These are phyloP conservation scores for Eleusine coracana DNA, from an alignment of 176 grass and related monocot genomes.

Conservation along the genomic window DNA sequence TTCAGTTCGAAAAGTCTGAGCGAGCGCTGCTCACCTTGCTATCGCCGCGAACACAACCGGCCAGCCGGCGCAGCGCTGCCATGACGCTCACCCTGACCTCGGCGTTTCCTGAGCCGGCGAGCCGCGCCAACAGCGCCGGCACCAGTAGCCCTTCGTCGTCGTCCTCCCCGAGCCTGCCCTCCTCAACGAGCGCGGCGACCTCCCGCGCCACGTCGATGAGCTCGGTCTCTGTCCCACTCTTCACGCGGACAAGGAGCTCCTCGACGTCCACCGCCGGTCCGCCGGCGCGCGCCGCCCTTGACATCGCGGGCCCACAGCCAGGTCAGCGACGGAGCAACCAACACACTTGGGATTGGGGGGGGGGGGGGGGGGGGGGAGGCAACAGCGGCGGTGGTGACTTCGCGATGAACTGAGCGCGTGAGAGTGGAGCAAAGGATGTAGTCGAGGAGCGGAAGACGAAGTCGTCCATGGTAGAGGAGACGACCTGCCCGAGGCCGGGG, in stretches of 20 bases:
- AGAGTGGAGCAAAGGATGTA: not conserved
- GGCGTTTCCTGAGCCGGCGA: conserved; percentile 35
- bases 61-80: conserved; percentile 53
- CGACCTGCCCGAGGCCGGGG: conserved; percentile 35
- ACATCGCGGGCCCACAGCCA: conserved; percentile 34
- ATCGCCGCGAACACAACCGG: conserved; percentile 31
- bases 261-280: conserved; percentile 50
- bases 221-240: conserved; percentile 48
- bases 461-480: conserved; percentile 43
- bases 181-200: conserved; percentile 36
- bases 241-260: conserved; percentile 64
- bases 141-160: conserved; percentile 62
- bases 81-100: conserved; percentile 64
- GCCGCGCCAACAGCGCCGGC: conserved; percentile 51
- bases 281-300: not conserved
- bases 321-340: not conserved
- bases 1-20: not conserved
- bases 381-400: not conserved
- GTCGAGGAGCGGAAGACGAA: conserved; percentile 41
- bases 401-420: not conserved
- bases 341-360: not conserved
- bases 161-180: conserved; percentile 50
- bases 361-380: too few relatives aligned
- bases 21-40: conserved; percentile 56
- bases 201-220: conserved; percentile 45